A percentile compares a stretch with the other conserved stretches of the same genome.
Conservation (phyloP, 1,284 basidiomycete genomes). For the Ustilago loliicola region DNA sequence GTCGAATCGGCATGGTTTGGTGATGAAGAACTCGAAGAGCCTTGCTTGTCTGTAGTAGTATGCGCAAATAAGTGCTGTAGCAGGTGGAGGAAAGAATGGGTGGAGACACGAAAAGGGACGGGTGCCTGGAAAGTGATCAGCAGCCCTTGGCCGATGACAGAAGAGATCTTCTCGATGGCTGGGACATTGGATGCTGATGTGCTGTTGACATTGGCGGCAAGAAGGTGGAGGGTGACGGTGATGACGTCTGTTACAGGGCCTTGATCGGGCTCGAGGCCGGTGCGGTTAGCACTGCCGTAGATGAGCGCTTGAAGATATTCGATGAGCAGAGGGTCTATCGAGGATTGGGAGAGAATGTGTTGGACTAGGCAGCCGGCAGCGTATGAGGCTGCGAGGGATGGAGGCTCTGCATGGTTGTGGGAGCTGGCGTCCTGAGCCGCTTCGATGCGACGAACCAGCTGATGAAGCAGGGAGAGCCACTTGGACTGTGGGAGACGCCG, state of each 20-base stretch:
- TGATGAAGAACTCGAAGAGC: slow-evolving; percentile 3
- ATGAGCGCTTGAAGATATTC: slow-evolving; percentile 46
- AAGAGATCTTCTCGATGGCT: slow-evolving; percentile 45
- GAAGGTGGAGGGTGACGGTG: slow-evolving; percentile 39
- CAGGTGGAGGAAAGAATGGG: slow-evolving; percentile 23
- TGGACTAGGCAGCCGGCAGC: slow-evolving; percentile 30
- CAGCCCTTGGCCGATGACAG: slow-evolving; percentile 47
- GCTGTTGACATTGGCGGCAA: slow-evolving; percentile 27
- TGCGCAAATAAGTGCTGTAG: slow-evolving; percentile 20
- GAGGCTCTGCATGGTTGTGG: not conserved
- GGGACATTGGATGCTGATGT: slow-evolving; percentile 23
- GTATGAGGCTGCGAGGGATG: slow-evolving; percentile 17
- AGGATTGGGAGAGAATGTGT: slow-evolving; percentile 29
- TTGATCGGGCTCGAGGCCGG: slow-evolving; percentile 36
- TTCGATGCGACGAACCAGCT: slow-evolving; percentile 29
- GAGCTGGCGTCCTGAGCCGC: slow-evolving; percentile 1
- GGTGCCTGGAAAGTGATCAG: slow-evolving; percentile 39
- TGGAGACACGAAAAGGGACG: slow-evolving; percentile 22
- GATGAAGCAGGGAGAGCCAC: slow-evolving; percentile 47
- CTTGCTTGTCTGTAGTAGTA: not conserved
- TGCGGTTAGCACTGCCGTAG: slow-evolving; percentile 41
- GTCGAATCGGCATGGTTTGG: not conserved
- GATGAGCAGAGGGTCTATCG: slow-evolving; percentile 46
- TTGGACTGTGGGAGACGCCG: slow-evolving; percentile 39
- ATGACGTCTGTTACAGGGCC: slow-evolving; percentile 50